These are phyloP conservation scores for Penicillium sp. DNA, from an alignment of 2,329 filamentous ascomycete species.

Conservation along the genomic window DNA sequence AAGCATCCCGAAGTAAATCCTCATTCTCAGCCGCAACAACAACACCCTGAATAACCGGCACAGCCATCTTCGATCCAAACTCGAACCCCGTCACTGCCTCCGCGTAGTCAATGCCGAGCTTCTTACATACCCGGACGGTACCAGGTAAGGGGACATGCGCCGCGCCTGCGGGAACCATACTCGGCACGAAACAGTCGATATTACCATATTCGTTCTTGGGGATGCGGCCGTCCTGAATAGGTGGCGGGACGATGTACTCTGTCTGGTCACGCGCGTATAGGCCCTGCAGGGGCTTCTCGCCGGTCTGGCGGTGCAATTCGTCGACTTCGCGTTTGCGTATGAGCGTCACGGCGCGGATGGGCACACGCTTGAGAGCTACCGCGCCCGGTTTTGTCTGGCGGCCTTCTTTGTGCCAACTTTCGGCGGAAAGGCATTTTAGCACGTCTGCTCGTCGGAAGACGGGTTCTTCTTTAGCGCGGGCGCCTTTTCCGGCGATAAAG, in stretches of 20 bases:
- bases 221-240: conserved; percentile 79
- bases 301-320: conserved; percentile 74
- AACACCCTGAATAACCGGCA: conserved; percentile 86
- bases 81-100: conserved; percentile 97
- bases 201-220: conserved; percentile 95
- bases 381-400: conserved; percentile 69
- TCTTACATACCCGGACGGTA: conserved; percentile 75
- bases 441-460: conserved; percentile 80
- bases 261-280: conserved; percentile 83
- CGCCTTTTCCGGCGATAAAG: conserved; percentile 74
- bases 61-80: conserved; percentile 90
- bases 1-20: conserved; percentile 70
- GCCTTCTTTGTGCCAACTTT: conserved; percentile 98
- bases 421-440: conserved; percentile 80
- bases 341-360: conserved; percentile 85
- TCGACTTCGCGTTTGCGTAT: conserved; percentile 86
- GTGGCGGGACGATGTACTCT: conserved; percentile 89
- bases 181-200: conserved; percentile 90
- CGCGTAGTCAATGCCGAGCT: conserved; percentile 80
- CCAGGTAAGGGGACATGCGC: conserved; percentile 79
- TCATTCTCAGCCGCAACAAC: conserved; percentile 82
- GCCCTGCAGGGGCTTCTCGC: conserved; percentile 81
- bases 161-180: conserved; percentile 85
- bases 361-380: conserved; percentile 77
- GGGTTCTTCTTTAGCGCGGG: conserved; percentile 70